Evolutionary conservation across 1,139 yeast species (phyloP).

Genomic region (Pichia sp.): DNA sequence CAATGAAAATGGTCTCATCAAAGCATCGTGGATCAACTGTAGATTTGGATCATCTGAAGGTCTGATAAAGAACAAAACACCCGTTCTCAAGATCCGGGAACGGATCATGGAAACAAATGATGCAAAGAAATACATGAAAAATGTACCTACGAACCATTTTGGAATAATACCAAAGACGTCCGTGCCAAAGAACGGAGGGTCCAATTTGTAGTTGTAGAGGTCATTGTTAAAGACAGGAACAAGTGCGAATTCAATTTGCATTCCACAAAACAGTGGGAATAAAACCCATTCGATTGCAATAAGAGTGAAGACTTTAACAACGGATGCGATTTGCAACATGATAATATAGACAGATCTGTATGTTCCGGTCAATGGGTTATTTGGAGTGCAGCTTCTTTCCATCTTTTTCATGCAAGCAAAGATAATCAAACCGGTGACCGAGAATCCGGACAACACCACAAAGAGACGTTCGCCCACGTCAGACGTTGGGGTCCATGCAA

Average conservation of each 20-base stretch:
- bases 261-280: slow-evolving; percentile 88
- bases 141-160: slow-evolving; percentile 76
- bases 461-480: slow-evolving; percentile 19
- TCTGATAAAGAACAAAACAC: slow-evolving; percentile 86
- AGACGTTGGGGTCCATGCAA: slow-evolving; percentile 25
- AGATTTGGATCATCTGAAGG: slow-evolving; percentile 95
- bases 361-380: slow-evolving; percentile 47
- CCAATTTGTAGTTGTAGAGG: slow-evolving; percentile 17
- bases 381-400: slow-evolving; percentile 32
- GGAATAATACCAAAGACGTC: slow-evolving; percentile 6
- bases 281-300: slow-evolving; percentile 77
- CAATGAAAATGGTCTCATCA: slow-evolving; percentile 67
- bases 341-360: slow-evolving; percentile 49
- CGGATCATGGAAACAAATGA: slow-evolving; percentile 84
- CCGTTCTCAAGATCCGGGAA: slow-evolving; percentile 71
- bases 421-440: slow-evolving; percentile 34
- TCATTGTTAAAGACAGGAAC: slow-evolving; percentile 47
- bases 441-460: slow-evolving; percentile 39
- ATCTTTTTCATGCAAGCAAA: slow-evolving; percentile 38
- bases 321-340: slow-evolving; percentile 55
- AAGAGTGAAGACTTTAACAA: slow-evolving; percentile 71
- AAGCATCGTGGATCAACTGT: slow-evolving; percentile 83
- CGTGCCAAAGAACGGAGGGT: slow-evolving; percentile 11
- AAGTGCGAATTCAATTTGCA: slow-evolving; percentile 66
- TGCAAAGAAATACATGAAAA: slow-evolving; percentile 87